Evolutionary conservation across 306 rosid species (phyloP).

Genomic region (Begonia loranthoides): DNA sequence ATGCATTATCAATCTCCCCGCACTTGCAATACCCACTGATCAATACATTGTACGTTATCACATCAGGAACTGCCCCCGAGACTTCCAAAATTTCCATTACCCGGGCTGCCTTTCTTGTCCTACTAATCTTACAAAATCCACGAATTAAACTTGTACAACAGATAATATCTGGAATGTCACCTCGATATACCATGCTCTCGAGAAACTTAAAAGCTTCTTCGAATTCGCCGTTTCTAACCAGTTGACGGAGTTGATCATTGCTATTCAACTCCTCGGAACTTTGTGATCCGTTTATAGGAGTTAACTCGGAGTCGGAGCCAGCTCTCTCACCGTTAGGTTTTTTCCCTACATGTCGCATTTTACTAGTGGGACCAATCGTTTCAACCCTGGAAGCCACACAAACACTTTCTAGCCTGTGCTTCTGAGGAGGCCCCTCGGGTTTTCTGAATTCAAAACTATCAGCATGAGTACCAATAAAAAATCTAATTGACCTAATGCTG

Average conservation of each 20-base stretch:
- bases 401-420: slow-evolving; percentile 13
- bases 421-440: slow-evolving; percentile 8
- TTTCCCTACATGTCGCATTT: slow-evolving; percentile 22
- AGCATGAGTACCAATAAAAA: slow-evolving; percentile 14
- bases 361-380: slow-evolving; percentile 34
- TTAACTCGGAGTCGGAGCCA: slow-evolving; percentile 14
- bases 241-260: slow-evolving; percentile 36
- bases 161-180: slow-evolving; percentile 63
- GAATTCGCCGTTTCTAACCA: slow-evolving; percentile 59
- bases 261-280: slow-evolving; percentile 39
- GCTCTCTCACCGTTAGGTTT: slow-evolving; percentile 16
- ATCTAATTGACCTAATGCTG: slow-evolving; percentile 8
- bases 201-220: slow-evolving; percentile 55
- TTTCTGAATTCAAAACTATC: slow-evolving; percentile 14
- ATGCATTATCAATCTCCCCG: slow-evolving; percentile 70
- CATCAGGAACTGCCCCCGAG: slow-evolving; percentile 77
- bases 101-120: slow-evolving; percentile 54
- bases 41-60: slow-evolving; percentile 70
- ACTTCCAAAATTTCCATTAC: slow-evolving; percentile 60
- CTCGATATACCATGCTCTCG: slow-evolving; percentile 44
- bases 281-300: slow-evolving; percentile 15
- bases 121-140: slow-evolving; percentile 53
- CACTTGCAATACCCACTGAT: slow-evolving; percentile 73
- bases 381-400: slow-evolving; percentile 38
- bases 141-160: slow-evolving; percentile 77